Evolutionary conservation across 2,329 filamentous ascomycete species (phyloP), one percentile per base, ranked within the genome.

Genomic region (Chaetomiaceae sp.): DNA sequence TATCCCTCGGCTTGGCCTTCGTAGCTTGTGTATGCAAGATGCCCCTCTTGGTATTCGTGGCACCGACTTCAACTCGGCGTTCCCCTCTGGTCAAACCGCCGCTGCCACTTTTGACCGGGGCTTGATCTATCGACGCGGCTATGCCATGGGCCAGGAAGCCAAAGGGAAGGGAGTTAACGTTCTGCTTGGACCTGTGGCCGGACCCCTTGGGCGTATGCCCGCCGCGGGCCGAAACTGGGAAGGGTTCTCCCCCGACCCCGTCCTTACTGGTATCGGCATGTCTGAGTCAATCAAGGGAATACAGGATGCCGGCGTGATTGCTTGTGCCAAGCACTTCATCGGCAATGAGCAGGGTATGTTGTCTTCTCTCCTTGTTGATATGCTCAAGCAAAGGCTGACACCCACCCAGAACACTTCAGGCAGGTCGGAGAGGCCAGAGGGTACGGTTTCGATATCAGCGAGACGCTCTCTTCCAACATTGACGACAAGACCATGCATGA

Each of bases 1-100:
- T 6, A 76, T 90, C 37, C 86, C 86, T 14, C 78, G 85, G 33
- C 70, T 90, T 5, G 84, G 83, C 10, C 78, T 90, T 60, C 82
- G 78, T 59, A 76, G 82, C 21, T 72, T 95, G n/a, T 96, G 91
- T 66, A 72, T 93, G 74, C 89, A 96, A 62, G 91, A 96, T 65
- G 85, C 86, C 3, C 90, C 90, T 5, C 73, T 93, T 1, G 91
- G 90, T 54, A 73, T 96, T 50, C 86, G 90, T 46, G 78, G 84
- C 51, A 73, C 80, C 58, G 89, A 95, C 68, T 92, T 86, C 68
- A 83, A 82, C 63, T 92, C 87, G 31, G 90, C 85, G 1, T 96
- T 95, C 66, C 79, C 87, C 0, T 83, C 85, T 0, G 89, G 87
- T 42, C 76, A 90, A 59, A 90, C 87, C 5, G 79, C 87, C 25